Percentiles rank a stretch among this genome's conserved stretches.
phyloP scores from a whole-genome alignment of 2,329 filamentous ascomycete species.

The Apiospora arundinis region DNA sequence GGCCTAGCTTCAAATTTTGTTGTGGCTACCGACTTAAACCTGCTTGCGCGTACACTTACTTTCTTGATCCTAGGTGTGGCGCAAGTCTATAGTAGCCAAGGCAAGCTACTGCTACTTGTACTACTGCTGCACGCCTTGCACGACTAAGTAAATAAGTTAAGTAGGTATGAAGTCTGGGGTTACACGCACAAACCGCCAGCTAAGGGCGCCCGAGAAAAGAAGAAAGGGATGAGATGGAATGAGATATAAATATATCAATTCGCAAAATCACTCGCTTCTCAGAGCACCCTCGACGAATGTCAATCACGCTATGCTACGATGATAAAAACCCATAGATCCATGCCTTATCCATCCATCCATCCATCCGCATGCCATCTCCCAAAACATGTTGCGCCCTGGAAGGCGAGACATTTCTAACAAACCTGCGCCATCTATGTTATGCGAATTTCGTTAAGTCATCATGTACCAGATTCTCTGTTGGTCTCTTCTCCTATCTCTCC shows the following conservation, averaged over 20 bases:
- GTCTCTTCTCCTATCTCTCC: neutral
- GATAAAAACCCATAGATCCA: neutral
- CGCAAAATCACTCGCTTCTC: neutral
- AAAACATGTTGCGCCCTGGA: neutral
- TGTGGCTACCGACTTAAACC: neutral
- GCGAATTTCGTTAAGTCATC: constrained; percentile 9
- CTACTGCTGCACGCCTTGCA: too few relatives aligned
- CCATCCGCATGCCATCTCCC: constrained; percentile 1
- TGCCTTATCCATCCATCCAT: neutral
- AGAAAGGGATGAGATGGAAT: neutral
- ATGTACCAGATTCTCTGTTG: neutral
- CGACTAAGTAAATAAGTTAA: too few relatives aligned
- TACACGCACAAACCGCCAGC: neutral
- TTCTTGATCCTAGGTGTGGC: constrained; percentile 11
- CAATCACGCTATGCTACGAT: constrained; percentile 8
- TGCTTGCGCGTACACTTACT: neutral
- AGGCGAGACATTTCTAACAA: neutral
- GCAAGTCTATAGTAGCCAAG: constrained; percentile 7
- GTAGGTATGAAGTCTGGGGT: neutral
- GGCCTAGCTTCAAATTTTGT: constrained; percentile 4
- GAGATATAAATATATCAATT: neutral
- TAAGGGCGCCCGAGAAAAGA: neutral
- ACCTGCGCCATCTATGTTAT: neutral
- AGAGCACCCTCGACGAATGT: neutral
- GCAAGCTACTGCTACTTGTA: neutral